phyloP scores from a whole-genome alignment of 2,329 filamentous ascomycete species.

The Colletotrichum limetticola region DNA sequence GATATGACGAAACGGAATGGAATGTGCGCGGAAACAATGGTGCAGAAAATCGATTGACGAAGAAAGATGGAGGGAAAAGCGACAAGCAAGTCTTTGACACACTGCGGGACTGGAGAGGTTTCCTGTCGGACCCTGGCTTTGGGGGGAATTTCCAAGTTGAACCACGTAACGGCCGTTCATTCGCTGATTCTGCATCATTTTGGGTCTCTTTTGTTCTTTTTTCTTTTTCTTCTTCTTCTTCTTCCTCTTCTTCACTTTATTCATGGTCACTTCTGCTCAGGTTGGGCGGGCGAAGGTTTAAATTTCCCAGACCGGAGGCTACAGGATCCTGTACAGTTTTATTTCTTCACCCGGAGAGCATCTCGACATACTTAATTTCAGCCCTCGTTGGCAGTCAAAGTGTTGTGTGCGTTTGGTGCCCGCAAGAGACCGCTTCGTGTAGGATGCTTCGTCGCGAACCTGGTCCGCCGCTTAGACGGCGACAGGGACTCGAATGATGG shows the following conservation, averaged over 20 bases:
- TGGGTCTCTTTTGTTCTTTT: neutral
- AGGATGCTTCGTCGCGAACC: slow-evolving; percentile 3
- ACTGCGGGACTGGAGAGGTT: slow-evolving; percentile 30
- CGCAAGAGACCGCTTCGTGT: slow-evolving; percentile 4
- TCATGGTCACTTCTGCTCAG: slow-evolving; percentile 2
- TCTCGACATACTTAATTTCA: slow-evolving; percentile 24
- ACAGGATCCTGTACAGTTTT: slow-evolving; percentile 16
- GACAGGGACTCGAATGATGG: slow-evolving; percentile 24
- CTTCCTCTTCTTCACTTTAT: neutral
- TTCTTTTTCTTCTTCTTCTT: neutral
- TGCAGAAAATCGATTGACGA: slow-evolving; percentile 3
- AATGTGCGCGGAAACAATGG: neutral
- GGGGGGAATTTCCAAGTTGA: slow-evolving; percentile 25
- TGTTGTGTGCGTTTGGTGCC: slow-evolving; percentile 16
- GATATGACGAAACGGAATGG: neutral
- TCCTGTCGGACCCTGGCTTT: slow-evolving; percentile 22
- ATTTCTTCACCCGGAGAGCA: slow-evolving; percentile 1
- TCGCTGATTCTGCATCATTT: slow-evolving; percentile 24
- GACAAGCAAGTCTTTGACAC: neutral
- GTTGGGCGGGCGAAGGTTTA: slow-evolving; percentile 14
- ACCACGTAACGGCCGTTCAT: slow-evolving; percentile 35
- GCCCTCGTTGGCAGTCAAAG: slow-evolving; percentile 2
- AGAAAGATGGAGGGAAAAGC: neutral
- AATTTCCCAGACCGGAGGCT: slow-evolving; percentile 9
- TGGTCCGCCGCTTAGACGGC: slow-evolving; percentile 22